Conservation (phyloP, 371 early-diverging fungal genomes). For the Syncephalastrum monosporum region DNA sequence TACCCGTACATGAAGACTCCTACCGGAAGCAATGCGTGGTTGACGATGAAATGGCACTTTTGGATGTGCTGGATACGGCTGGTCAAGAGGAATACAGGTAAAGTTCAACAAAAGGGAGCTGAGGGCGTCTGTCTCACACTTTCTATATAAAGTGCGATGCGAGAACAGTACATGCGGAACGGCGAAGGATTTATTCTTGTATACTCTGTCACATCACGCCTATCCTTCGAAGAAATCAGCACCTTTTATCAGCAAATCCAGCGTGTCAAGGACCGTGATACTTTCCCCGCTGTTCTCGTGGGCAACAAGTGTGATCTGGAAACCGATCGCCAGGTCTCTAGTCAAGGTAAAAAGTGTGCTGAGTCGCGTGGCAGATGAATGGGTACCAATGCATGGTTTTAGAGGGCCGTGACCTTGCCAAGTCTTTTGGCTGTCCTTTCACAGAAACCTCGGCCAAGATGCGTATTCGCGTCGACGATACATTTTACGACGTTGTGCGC, state of each 20-base stretch:
- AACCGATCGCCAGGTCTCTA: slow-evolving; percentile 74
- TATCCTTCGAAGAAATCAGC: slow-evolving; percentile 71
- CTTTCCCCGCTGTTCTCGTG: slow-evolving; percentile 78
- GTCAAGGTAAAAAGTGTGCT: slow-evolving; percentile 41
- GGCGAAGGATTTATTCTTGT: slow-evolving; percentile 53
- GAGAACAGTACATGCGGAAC: slow-evolving; percentile 78
- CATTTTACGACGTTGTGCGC: slow-evolving; percentile 85
- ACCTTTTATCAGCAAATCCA: slow-evolving; percentile 62
- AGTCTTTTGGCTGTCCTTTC: slow-evolving; percentile 71
- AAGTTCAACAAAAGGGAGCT: not conserved
- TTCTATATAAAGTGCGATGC: slow-evolving; percentile 60
- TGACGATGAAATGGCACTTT: slow-evolving; percentile 65
- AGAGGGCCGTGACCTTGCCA: slow-evolving; percentile 85
- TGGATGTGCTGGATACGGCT: slow-evolving; percentile 83
- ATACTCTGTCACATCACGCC: slow-evolving; percentile 64
- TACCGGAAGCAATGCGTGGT: slow-evolving; percentile 77
- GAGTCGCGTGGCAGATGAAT: not conserved
- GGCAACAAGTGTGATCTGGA: slow-evolving; percentile 92
- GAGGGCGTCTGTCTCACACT: slow-evolving; percentile 7
- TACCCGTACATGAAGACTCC: slow-evolving; percentile 52
- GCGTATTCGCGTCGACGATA: slow-evolving; percentile 87
- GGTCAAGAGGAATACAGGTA: slow-evolving; percentile 86
- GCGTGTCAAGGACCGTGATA: slow-evolving; percentile 75
- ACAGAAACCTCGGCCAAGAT: slow-evolving; percentile 92
- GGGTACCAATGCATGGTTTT: not conserved